phyloP scores from a whole-genome alignment of 306 rosid species.

The Amphicarpaea edgeworthii region DNA sequence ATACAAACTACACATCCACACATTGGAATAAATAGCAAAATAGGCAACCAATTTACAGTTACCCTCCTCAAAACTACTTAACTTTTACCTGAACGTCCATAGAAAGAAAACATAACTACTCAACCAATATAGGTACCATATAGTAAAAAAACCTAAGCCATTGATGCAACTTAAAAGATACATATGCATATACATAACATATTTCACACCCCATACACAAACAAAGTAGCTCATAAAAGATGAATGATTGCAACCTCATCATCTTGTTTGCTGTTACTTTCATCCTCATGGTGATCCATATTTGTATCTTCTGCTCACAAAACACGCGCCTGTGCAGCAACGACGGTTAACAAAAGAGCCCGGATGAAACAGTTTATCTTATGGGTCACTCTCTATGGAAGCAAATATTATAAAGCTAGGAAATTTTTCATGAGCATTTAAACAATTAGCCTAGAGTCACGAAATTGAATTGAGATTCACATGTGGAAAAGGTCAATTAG shows the following conservation, averaged over 20 bases:
- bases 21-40: background rate
- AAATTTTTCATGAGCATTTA: too few relatives aligned
- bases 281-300: conserved; percentile 74
- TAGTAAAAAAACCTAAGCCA: background rate
- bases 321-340: conserved; percentile 4
- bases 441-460: too few relatives aligned
- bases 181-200: background rate
- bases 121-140: background rate
- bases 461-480: too few relatives aligned
- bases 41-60: background rate
- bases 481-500: too few relatives aligned
- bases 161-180: background rate
- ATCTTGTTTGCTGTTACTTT: conserved; percentile 77
- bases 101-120: background rate
- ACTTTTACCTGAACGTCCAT: background rate
- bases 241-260: conserved; percentile 71
- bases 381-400: too few relatives aligned
- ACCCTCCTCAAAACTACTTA: background rate
- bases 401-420: too few relatives aligned
- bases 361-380: too few relatives aligned
- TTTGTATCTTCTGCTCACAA: background rate
- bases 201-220: conserved; percentile 19
- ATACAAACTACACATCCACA: conserved; percentile 18
- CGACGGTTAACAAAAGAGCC: too few relatives aligned
- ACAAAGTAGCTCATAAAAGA: conserved; percentile 19